Percentiles rank a stretch among this genome's conserved stretches.
phyloP scores from a whole-genome alignment of 371 early-diverging fungal genomes.

The Dinochytrium kinnereticum region DNA sequence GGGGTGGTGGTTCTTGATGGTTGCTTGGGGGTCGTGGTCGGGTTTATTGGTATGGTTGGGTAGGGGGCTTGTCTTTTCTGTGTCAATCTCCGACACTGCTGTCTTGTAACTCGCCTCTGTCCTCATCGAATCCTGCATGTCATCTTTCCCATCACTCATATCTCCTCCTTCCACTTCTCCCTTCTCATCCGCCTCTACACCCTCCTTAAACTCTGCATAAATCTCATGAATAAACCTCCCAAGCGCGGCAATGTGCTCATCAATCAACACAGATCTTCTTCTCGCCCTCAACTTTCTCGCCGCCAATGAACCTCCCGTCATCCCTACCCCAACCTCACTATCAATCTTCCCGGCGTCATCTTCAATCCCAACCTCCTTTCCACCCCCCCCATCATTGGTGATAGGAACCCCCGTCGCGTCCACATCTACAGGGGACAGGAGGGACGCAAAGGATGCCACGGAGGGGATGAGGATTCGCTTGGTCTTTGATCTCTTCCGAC shows the following conservation, averaged over 20 bases:
- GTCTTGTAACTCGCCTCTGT: background rate
- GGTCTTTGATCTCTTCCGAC: background rate
- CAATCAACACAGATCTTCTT: slow-evolving; percentile 11
- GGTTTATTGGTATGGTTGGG: too few relatives aligned
- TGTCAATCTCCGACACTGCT: background rate
- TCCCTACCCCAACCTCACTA: too few relatives aligned
- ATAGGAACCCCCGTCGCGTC: background rate
- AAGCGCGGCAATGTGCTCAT: slow-evolving; percentile 17
- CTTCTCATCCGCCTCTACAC: background rate
- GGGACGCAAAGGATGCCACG: slow-evolving; percentile 14
- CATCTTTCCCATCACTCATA: background rate
- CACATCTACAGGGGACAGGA: slow-evolving; percentile 17
- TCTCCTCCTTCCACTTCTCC: background rate
- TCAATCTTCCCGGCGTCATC: background rate
- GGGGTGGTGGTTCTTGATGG: background rate
- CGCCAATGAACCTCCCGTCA: background rate
- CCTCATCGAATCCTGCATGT: background rate
- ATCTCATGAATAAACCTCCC: slow-evolving; percentile 24
- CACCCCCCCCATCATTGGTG: background rate
- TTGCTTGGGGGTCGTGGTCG: background rate
- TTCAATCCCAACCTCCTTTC: background rate
- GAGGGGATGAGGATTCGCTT: slow-evolving; percentile 8
- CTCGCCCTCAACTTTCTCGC: slow-evolving; percentile 2
- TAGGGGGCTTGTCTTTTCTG: too few relatives aligned
- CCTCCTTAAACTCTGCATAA: slow-evolving; percentile 18